phyloP scores from a whole-genome alignment of 2,329 filamentous ascomycete species.

The Trichoderma sp. region DNA sequence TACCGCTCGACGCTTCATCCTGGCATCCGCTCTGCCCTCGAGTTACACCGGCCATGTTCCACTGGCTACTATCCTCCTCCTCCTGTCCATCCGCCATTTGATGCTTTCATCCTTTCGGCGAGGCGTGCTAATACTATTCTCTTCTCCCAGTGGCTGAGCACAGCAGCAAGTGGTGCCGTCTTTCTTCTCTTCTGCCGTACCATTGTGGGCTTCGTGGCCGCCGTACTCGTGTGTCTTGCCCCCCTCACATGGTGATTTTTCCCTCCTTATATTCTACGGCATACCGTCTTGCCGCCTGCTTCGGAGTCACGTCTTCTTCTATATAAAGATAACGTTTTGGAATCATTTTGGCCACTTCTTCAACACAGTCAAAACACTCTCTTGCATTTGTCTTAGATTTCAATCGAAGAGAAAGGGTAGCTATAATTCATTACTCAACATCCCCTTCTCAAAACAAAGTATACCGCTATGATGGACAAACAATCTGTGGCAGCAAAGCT shows the following conservation, averaged over 20 bases:
- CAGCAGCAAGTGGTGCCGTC: slow-evolving; percentile 19
- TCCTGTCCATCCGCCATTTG: slow-evolving; percentile 26
- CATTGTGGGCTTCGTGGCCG: neutral
- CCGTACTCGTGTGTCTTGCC: neutral
- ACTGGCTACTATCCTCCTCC: slow-evolving; percentile 29
- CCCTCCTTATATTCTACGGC: neutral
- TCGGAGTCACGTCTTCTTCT: neutral
- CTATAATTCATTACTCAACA: neutral
- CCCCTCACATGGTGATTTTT: slow-evolving; percentile 9
- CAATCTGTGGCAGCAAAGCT: slow-evolving; percentile 11
- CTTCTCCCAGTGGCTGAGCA: slow-evolving; percentile 21
- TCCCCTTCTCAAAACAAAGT: neutral
- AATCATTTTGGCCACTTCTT: neutral
- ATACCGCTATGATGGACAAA: slow-evolving; percentile 25
- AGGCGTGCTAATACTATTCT: slow-evolving; percentile 20
- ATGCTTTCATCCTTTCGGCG: slow-evolving; percentile 20
- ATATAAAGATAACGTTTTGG: neutral
- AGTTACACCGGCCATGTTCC: slow-evolving; percentile 34
- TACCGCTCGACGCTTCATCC: slow-evolving; percentile 24
- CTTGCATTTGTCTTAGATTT: neutral
- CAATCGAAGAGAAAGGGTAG: neutral
- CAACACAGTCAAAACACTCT: neutral
- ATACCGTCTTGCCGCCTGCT: neutral
- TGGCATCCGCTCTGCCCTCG: slow-evolving; percentile 22
- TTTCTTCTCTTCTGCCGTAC: slow-evolving; percentile 12